Conservation (phyloP, 108 stramenopile genomes). For the Fragilariopsis cylindrus region DNA sequence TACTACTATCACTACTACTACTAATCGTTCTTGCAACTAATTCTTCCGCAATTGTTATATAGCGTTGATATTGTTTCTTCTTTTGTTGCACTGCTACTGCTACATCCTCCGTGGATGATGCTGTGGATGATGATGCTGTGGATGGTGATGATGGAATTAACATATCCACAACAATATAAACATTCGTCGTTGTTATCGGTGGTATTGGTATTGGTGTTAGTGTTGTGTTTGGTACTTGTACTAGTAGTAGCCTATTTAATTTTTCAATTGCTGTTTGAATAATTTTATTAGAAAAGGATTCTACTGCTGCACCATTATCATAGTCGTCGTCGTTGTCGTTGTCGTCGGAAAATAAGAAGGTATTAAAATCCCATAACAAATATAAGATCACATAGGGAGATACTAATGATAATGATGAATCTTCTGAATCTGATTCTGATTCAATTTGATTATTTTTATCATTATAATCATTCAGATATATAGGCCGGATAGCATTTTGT, state of each 20-base stretch:
- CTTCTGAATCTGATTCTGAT: slow-evolving; percentile 6
- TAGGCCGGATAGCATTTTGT: slow-evolving; percentile 37
- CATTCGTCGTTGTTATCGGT: background rate
- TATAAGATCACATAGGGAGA: slow-evolving; percentile 50
- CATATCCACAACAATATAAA: slow-evolving; percentile 21
- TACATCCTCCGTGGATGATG: too few relatives aligned
- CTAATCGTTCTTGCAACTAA: background rate
- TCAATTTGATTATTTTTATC: background rate
- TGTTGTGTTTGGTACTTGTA: slow-evolving; percentile 1
- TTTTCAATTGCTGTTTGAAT: slow-evolving; percentile 17
- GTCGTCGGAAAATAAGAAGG: background rate
- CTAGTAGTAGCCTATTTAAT: slow-evolving; percentile 7
- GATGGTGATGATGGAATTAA: background rate
- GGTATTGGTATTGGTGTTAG: background rate
- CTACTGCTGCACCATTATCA: slow-evolving; percentile 17
- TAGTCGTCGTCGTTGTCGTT: background rate
- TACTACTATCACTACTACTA: background rate
- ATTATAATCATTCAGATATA: slow-evolving; percentile 39
- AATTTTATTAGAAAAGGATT: slow-evolving; percentile 6
- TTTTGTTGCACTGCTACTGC: background rate
- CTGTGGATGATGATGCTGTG: too few relatives aligned
- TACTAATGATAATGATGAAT: background rate
- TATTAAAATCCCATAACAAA: slow-evolving; percentile 43
- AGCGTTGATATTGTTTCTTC: background rate
- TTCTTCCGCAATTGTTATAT: slow-evolving; percentile 18